phyloP scores from a whole-genome alignment of 2,329 filamentous ascomycete genomes.

The Domatiomyces catenatus region DNA sequence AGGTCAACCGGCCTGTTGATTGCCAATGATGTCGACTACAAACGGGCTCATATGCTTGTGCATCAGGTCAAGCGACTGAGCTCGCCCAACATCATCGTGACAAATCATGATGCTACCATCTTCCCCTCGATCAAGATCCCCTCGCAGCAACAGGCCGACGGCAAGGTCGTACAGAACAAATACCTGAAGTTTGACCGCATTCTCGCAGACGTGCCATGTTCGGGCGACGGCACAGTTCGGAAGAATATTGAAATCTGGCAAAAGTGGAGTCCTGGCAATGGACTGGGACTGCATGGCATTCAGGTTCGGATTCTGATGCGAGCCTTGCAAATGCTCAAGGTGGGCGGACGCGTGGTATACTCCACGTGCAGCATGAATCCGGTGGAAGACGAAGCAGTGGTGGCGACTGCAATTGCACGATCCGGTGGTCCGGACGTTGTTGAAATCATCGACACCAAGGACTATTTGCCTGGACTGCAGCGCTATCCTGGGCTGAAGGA shows the following conservation, averaged over 20 bases:
- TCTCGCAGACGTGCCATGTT: constrained; percentile 90
- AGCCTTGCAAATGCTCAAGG: constrained; percentile 88
- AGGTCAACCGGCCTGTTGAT: constrained; percentile 81
- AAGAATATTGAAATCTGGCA: constrained; percentile 94
- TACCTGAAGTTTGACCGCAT: constrained; percentile 97
- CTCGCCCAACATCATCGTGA: constrained; percentile 91
- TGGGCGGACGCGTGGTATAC: constrained; percentile 86
- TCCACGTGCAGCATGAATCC: constrained; percentile 99
- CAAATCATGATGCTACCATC: constrained; percentile 92
- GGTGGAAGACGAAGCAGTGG: constrained; percentile 86
- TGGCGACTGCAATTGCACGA: constrained; percentile 73
- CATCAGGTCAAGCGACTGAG: constrained; percentile 96
- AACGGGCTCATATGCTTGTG: constrained; percentile 89
- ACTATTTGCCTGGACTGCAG: constrained; percentile 61
- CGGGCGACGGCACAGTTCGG: constrained; percentile 79
- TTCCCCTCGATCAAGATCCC: constrained; percentile 87
- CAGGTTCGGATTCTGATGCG: constrained; percentile 83
- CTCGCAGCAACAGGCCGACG: constrained; percentile 37
- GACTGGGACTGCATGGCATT: constrained; percentile 69
- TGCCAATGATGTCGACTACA: constrained; percentile 94
- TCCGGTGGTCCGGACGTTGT: constrained; percentile 75
- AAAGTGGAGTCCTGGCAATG: constrained; percentile 81
- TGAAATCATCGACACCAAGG: constrained; percentile 67
- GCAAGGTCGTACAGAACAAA: constrained; percentile 39
- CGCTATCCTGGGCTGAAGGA: constrained; percentile 58